These are phyloP conservation scores for Paecilomyces niveus DNA, from an alignment of 2,329 filamentous ascomycete species.

Conservation along the genomic window DNA sequence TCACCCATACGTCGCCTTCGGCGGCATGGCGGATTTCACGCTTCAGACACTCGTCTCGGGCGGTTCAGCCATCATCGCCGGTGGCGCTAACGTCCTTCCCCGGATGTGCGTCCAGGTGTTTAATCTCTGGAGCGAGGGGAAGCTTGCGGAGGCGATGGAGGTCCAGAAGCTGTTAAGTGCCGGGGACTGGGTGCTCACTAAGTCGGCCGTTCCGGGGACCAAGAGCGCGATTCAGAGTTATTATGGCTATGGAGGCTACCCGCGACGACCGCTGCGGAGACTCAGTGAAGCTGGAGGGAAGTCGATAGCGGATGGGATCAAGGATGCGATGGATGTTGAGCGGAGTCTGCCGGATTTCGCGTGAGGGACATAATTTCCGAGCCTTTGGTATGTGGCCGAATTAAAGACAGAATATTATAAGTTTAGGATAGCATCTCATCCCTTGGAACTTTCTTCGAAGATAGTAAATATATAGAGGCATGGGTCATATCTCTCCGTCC, in stretches of 20 bases:
- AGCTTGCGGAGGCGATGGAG: conserved; percentile 66
- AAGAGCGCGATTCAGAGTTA: conserved; percentile 78
- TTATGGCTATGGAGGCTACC: conserved; percentile 76
- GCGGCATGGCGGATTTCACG: conserved; percentile 82
- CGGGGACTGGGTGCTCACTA: conserved; percentile 79
- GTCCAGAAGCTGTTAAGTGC: conserved; percentile 69
- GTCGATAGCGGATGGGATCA: conserved; percentile 26
- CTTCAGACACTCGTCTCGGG: conserved; percentile 74
- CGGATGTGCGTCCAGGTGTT: conserved; percentile 76
- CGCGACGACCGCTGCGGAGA: conserved; percentile 53
- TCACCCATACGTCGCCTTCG: conserved; percentile 70
- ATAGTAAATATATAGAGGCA: no score
- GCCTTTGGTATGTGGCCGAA: no score
- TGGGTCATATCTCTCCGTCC: no score
- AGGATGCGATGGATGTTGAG: conserved; percentile 30
- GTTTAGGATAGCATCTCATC: no score
- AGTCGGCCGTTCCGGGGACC: conserved; percentile 75
- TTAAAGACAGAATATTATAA: no score
- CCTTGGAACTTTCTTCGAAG: no score
- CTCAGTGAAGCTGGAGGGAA: conserved; percentile 23
- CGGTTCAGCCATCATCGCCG: conserved; percentile 78
- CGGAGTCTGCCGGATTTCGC: conserved; percentile 27
- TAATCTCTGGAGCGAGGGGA: conserved; percentile 68
- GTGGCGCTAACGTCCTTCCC: conserved; percentile 79
- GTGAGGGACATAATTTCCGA: no score